Evolutionary conservation across 345 rosid genomes (phyloP), one percentile per base, ranked within the genome.

Genomic region (Syzygium oleosum): DNA sequence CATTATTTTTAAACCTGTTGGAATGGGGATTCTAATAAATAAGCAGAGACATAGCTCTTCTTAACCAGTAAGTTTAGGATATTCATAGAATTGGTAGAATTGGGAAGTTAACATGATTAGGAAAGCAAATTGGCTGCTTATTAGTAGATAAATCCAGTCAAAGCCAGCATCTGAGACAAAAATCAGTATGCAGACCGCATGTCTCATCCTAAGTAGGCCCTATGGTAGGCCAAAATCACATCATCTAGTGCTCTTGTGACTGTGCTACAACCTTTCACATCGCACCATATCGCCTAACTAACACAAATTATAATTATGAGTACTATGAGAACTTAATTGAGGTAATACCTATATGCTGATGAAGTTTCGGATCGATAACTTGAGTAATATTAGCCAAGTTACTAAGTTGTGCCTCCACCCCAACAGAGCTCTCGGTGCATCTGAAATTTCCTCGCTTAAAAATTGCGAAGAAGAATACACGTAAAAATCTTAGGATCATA

Each of bases 341-440:
- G 88, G 51, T 16, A 38, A n/a, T 94, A 98, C 99, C 98, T 92
- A 98, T 91, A 89, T 98, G 99, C 92, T 93, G 97, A 90, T 98
- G 99, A 92, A 96, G 99, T 89, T 96, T 98, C 46, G 99, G 99
- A 92, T 96, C 97, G 43, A 98, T 92, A 88, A 94, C 95, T 91
- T 96, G 98, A 88, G 99, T 98, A 86, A 98, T 93, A 22, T 96
- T 84, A 61, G 99, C 98, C 93, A 98, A 92, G 90, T 94, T 95
- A 92, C 91, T 89, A 86, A 98, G 99, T 87, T 96, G 99, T 87
- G 96, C 88, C 93, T 96, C 99, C 93, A 98, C 99, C 51, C 99
- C 99, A 88, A 98, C 93, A 83, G 98, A 94, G 90, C 96, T 93
- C 90, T 94, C 99, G 1, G 99, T 98, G 91, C 98, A 88, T 89